Base-by-base conservation (phyloP, 805 yeast species). In the Schwanniomyces yamadae region DNA sequence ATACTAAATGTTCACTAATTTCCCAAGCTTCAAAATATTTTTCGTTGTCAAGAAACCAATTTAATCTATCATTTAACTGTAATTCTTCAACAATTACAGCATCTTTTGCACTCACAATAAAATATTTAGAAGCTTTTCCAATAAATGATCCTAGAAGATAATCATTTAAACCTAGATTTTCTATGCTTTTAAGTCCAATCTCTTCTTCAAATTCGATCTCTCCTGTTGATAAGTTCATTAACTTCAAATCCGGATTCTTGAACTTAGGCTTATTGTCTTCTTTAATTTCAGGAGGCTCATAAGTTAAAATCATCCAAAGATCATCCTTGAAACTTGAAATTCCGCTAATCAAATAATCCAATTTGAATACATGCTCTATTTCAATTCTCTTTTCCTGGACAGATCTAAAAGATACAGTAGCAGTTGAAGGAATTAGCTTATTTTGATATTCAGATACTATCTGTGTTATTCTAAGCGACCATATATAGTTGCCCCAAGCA, bases 401-500 rank as follows among this genome's bases (percentile, higher is more conserved):
- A 24, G 75, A 62, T 37, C 77, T 67, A 44, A 77, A 73, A 3
- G 77, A 71, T 2, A 78, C 71, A 0, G 78, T 71, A 0, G 82
- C 77, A 4, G 78, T 65, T 6, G 77, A 68, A 13, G 85, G 71
- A 34, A 80, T 62, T 1, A 68, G 54, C 20, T 66, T 55, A 37
- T 66, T 61, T 36, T 53, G 54, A 22, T 53, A 42, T 17, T 41
- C 45, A 12, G 36, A 37, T 10, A 29, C 13, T 47, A 56, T 28
- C 10, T 59, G 39, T 5, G 73, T 66, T 6, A 79, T 59, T 40
- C 79, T 69, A 23, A 88, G 60, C 14, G 73, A 63, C 95, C 95
- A 90, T 3, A 91, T 67, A 44, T 80, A 75, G 42, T 78, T 72
- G 3, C 79, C 84, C 98, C 98, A 93, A 0, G 90, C 95, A 17